Percentiles rank a stretch among this genome's conserved stretches.
Conservation (phyloP, 1,284 basidiomycete species). For the Cerioporus squamosus region DNA sequence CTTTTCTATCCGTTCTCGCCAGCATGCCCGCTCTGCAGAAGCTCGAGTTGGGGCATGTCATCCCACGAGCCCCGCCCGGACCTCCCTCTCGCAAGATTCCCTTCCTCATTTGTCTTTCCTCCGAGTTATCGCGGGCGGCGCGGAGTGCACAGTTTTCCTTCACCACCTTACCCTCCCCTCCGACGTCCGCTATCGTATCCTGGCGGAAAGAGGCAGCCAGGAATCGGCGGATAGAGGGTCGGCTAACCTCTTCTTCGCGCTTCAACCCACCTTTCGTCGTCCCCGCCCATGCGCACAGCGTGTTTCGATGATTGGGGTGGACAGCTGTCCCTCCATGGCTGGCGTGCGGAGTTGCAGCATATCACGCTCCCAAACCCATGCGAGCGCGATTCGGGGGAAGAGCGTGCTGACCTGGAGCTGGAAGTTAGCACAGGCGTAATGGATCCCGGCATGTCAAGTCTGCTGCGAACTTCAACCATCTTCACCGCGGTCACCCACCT, state of each 20-base stretch:
- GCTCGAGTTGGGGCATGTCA: slow-evolving; percentile 1
- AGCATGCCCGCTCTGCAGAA: not conserved
- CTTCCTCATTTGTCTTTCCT: not conserved
- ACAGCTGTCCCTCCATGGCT: not conserved
- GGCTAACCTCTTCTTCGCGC: not conserved
- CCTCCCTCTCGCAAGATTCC: not conserved
- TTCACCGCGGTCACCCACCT: not conserved
- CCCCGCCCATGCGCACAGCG: not conserved
- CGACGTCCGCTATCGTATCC: not conserved
- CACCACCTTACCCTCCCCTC: slow-evolving; percentile 2
- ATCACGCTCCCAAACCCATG: not conserved
- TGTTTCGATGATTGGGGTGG: not conserved
- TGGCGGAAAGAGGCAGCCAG: not conserved
- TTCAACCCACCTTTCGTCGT: not conserved
- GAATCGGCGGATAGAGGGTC: too few species aligned
- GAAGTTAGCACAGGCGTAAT: too few species aligned
- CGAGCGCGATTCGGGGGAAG: too few species aligned
- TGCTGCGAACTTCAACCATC: not conserved
- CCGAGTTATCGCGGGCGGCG: not conserved
- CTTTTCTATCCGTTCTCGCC: too few species aligned
- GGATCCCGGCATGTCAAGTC: too few species aligned
- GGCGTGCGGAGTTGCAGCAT: not conserved
- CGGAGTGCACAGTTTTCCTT: slow-evolving; percentile 4
- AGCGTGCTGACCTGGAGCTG: too few species aligned
- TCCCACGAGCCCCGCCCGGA: not conserved